Evolutionary conservation across 169 alveolate genomes (phyloP), one percentile per base, ranked within the genome.

Genomic region (Toxoplasma gondii): DNA sequence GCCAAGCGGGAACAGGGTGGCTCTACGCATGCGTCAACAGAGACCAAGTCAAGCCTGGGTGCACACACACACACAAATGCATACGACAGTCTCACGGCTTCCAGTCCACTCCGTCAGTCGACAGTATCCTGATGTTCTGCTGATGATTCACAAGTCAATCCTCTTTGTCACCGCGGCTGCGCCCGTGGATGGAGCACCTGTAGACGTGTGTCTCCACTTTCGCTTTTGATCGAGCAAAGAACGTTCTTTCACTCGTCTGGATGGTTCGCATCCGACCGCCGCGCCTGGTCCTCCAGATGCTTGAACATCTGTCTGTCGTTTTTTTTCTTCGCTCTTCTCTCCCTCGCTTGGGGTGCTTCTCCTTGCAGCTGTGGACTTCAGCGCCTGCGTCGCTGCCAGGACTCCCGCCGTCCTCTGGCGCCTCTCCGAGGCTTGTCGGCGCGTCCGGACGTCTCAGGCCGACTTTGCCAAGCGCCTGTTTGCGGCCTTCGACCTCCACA

Each of bases 351-450:
- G 27, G 67, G 78, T 7, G 39, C 27, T 5, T 49, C 36, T 88
- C 54, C 39, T 10, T 12, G 83, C 88, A 91, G 94, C 91, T 0
- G n/a, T 91, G 69, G 84, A 91, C 83, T 80, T 91, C 38, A 34
- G 44, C 9, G 94, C n/a, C 2, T 80, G 91, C 78, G 7, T 91
- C 36, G 64, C 16, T 7, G 82, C 70, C 43, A 12, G 53, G 58
- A 91, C 94, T 7, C 38, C 84, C 36, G 94, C 91, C 16, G 94
- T 91, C 29, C 69, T 91, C 31, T 91, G 94, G 94, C 94, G 94
- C 31, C 49, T 87, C 41, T 84, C 94, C 2, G 94, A 91, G 69
- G 91, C 94, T 1, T 91, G 94, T n/a, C 67, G 91, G 27, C 94
- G 94, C 67, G 34, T 91, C 70, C 91, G 69, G 41, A 24, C 39